phyloP scores from a whole-genome alignment of 108 stramenopile species.

The Pseudonitzschia multiseries region DNA sequence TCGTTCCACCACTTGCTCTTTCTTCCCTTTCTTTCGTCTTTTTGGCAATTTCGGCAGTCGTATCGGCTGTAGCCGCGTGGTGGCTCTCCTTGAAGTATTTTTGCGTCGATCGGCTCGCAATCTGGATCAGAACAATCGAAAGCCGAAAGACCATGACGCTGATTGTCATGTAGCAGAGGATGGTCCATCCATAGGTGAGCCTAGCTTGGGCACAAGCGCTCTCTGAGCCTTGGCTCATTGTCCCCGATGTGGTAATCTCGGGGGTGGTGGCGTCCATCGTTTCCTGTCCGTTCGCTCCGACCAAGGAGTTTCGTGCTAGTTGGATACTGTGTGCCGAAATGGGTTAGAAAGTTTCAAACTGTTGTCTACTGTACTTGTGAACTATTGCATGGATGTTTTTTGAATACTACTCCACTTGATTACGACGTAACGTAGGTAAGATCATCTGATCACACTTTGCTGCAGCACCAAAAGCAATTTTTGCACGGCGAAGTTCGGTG shows the following conservation, averaged over 20 bases:
- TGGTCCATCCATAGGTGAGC: slow-evolving; percentile 12
- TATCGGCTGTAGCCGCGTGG: slow-evolving; percentile 15
- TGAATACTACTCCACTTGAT: too few species aligned
- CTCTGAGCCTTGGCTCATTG: too few species aligned
- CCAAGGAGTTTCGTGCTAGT: neutral
- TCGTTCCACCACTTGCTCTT: neutral
- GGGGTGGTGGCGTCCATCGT: neutral
- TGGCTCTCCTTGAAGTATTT: slow-evolving; percentile 51
- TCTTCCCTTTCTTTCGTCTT: neutral
- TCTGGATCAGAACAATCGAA: slow-evolving; percentile 60
- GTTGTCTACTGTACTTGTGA: too few species aligned
- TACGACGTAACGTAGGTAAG: too few species aligned
- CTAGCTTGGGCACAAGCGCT: neutral
- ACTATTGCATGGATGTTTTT: too few species aligned
- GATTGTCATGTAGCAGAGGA: slow-evolving; percentile 40
- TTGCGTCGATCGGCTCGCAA: slow-evolving; percentile 42
- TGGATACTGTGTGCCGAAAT: too few species aligned
- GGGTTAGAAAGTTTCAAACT: too few species aligned
- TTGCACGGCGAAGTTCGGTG: too few species aligned
- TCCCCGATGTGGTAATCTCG: neutral
- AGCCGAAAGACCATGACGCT: slow-evolving; percentile 71
- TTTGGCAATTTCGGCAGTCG: slow-evolving; percentile 7
- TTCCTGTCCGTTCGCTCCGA: neutral
- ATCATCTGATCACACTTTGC: too few species aligned
- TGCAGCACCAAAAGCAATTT: too few species aligned